phyloP scores from a whole-genome alignment of 2,329 filamentous ascomycete species.

The Gremmenia infestans region DNA sequence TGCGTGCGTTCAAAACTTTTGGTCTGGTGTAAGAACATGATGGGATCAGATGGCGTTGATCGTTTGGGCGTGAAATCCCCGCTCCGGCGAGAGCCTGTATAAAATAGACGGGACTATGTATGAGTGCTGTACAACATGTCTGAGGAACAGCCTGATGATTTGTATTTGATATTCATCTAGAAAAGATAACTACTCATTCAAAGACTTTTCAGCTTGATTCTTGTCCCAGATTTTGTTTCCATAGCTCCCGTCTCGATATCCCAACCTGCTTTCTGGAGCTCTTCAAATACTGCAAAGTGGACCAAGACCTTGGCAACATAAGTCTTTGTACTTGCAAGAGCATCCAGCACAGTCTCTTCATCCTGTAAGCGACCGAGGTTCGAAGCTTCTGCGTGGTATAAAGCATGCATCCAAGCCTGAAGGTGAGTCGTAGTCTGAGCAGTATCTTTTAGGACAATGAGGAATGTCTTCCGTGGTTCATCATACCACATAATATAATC shows the following conservation, averaged over 20 bases:
- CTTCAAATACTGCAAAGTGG: slow-evolving; percentile 33
- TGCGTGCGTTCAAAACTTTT: slow-evolving; percentile 50
- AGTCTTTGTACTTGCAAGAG: slow-evolving; percentile 1
- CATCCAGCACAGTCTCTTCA: slow-evolving; percentile 3
- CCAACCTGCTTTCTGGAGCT: slow-evolving; percentile 50
- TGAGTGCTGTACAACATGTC: neutral
- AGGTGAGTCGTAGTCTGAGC: slow-evolving; percentile 47
- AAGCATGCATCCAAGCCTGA: slow-evolving; percentile 58
- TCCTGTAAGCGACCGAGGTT: neutral
- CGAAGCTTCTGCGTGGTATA: slow-evolving; percentile 34
- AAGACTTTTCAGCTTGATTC: slow-evolving; percentile 24
- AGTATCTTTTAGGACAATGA: slow-evolving; percentile 60
- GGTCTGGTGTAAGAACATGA: slow-evolving; percentile 41
- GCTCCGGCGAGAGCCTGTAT: slow-evolving; percentile 9
- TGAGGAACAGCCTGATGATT: neutral
- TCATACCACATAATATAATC: slow-evolving; percentile 59
- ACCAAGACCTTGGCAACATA: neutral
- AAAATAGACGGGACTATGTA: neutral
- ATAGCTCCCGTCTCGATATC: slow-evolving; percentile 58
- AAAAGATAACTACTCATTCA: too few relatives aligned
- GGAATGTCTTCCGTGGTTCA: slow-evolving; percentile 38
- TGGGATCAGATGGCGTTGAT: slow-evolving; percentile 1
- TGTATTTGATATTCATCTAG: neutral
- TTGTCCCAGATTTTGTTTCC: slow-evolving; percentile 55
- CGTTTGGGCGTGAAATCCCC: slow-evolving; percentile 3